Percentiles rank a stretch among this genome's conserved stretches.
Evolutionary conservation across 2,329 filamentous ascomycete genomes (phyloP).

Genomic region (Claviceps maximensis): DNA sequence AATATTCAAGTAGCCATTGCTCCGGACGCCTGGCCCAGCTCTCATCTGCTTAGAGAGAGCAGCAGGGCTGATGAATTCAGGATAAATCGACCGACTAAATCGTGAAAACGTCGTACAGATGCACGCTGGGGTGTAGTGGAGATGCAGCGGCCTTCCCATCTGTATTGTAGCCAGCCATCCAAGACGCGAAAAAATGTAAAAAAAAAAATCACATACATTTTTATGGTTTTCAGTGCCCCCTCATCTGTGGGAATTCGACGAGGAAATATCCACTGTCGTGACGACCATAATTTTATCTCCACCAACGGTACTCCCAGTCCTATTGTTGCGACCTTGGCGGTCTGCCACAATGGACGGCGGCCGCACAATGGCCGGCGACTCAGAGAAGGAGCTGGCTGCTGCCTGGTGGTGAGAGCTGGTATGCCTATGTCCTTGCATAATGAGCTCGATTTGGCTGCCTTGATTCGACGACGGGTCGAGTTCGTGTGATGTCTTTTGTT

Average conservation of each 20-base stretch:
- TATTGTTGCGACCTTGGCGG: neutral
- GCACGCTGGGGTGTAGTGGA: too few species aligned
- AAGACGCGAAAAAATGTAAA: neutral
- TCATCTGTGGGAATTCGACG: conserved; percentile 5
- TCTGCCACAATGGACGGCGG: conserved; percentile 3
- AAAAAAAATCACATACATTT: neutral
- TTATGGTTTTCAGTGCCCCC: neutral
- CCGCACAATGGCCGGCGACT: neutral
- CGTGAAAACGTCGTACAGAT: too few species aligned
- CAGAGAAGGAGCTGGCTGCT: conserved; percentile 7
- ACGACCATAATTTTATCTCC: conserved; percentile 16
- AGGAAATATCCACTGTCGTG: conserved; percentile 16
- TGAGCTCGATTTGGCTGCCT: conserved; percentile 19
- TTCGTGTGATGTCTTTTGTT: neutral
- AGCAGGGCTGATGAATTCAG: too few species aligned
- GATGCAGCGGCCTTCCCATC: too few species aligned
- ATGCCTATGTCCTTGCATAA: conserved; percentile 8
- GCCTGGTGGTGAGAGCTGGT: conserved; percentile 5
- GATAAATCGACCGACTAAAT: too few species aligned
- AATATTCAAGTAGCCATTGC: too few species aligned
- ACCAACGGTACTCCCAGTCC: neutral
- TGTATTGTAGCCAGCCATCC: too few species aligned
- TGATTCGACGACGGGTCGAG: conserved; percentile 6
- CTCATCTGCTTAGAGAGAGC: too few species aligned
- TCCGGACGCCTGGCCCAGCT: too few species aligned